Percentiles rank a stretch among this genome's conserved stretches.
Evolutionary conservation across 805 yeast genomes (phyloP).

Genomic region (Kurtzmaniella cleridarum): DNA sequence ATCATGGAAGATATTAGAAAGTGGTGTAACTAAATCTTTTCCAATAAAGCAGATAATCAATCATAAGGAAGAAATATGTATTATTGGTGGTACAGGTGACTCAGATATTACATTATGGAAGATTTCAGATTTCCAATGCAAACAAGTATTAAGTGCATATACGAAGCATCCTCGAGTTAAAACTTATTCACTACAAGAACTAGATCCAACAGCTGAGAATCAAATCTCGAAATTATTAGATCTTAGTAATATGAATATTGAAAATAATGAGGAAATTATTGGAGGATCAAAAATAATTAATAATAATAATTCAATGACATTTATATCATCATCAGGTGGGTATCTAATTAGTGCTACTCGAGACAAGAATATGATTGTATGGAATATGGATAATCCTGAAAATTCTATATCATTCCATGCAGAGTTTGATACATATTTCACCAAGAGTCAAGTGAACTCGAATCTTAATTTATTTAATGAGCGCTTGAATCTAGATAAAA

Average conservation of each 20-base stretch:
- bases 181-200: slow-evolving; percentile 18
- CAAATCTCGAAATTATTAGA: slow-evolving; percentile 15
- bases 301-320: background rate
- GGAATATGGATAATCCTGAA: slow-evolving; percentile 18
- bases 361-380: slow-evolving; percentile 21
- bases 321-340: slow-evolving; percentile 1
- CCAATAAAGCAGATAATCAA: slow-evolving; percentile 2
- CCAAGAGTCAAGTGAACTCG: slow-evolving; percentile 9
- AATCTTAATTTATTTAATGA: slow-evolving; percentile 12
- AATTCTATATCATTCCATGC: slow-evolving; percentile 13
- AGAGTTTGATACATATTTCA: slow-evolving; percentile 3
- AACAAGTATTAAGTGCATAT: slow-evolving; percentile 23
- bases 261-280: slow-evolving; percentile 10
- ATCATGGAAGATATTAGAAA: slow-evolving; percentile 54
- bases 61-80: slow-evolving; percentile 27
- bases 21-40: slow-evolving; percentile 18
- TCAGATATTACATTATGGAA: slow-evolving; percentile 72
- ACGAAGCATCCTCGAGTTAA: slow-evolving; percentile 15
- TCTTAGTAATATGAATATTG: slow-evolving; percentile 2
- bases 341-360: slow-evolving; percentile 20
- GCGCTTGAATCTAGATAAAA: slow-evolving; percentile 37
- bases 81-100: slow-evolving; percentile 62
- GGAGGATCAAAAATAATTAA: background rate
- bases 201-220: slow-evolving; percentile 10
- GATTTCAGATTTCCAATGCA: slow-evolving; percentile 56